A percentile compares a stretch with the other conserved stretches of the same genome.
phyloP scores from a whole-genome alignment of 129 eudicot species.

The Heracleum sosnowskyi region DNA sequence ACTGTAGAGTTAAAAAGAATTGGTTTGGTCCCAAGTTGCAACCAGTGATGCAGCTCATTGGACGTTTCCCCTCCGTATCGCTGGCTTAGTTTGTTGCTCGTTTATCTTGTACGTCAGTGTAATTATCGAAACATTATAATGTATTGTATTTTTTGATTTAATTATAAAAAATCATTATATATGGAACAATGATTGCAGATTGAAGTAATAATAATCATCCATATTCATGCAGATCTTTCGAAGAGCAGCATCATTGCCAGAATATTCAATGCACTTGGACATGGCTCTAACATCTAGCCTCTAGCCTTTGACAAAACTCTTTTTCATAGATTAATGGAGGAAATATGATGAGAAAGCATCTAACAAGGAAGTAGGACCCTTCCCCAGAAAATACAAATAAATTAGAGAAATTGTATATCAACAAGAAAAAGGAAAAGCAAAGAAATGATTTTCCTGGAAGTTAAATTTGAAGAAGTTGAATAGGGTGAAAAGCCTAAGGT shows the following conservation, averaged over 20 bases:
- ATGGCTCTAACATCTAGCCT: not conserved
- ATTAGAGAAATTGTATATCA: not conserved
- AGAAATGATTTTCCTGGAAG: not conserved
- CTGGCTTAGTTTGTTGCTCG: not conserved
- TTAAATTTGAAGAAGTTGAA: not conserved
- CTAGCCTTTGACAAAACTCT: not conserved
- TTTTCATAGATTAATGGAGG: not conserved
- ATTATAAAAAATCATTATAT: no score
- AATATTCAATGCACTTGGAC: not conserved
- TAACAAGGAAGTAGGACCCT: not conserved
- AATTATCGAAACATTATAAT: no score
- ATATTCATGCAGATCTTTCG: not conserved
- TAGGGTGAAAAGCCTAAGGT: not conserved
- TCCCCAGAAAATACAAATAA: not conserved
- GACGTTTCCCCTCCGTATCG: not conserved
- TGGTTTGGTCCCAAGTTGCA: not conserved
- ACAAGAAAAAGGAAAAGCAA: not conserved
- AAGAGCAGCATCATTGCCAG: slow-evolving; percentile 1
- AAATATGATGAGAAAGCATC: not conserved
- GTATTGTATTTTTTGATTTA: not conserved
- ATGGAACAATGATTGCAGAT: not conserved
- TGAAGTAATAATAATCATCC: not conserved
- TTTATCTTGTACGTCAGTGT: no score
- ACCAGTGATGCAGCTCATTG: not conserved
- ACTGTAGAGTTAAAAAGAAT: no score